phyloP scores from a whole-genome alignment of 495 filamentous ascomycete species.

The Rusavskia elegans region DNA sequence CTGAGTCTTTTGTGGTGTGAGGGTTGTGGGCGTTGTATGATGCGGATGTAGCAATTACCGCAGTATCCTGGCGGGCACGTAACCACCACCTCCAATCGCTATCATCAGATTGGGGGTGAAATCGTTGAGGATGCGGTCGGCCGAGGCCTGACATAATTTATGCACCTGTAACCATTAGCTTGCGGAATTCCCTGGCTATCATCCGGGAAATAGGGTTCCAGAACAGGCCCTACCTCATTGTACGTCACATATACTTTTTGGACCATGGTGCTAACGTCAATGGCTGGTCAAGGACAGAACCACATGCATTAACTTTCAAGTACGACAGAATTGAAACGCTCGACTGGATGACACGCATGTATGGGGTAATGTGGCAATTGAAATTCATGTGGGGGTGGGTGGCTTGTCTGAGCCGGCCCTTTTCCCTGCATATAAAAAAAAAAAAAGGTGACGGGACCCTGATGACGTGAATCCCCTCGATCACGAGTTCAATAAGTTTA shows the following conservation, averaged over 20 bases:
- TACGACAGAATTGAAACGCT: neutral
- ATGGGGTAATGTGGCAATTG: neutral
- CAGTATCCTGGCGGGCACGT: constrained; percentile 92
- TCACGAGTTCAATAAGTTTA: neutral
- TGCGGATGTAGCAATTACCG: constrained; percentile 30
- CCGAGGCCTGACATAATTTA: constrained; percentile 82
- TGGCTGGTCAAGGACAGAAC: neutral
- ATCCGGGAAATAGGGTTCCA: neutral
- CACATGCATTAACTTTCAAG: neutral
- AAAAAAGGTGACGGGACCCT: no score
- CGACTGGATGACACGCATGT: neutral
- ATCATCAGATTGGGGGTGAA: constrained; percentile 94
- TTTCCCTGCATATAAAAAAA: no score
- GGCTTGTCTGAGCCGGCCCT: neutral
- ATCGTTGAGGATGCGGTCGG: constrained; percentile 60
- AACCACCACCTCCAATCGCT: constrained; percentile 94
- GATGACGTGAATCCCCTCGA: no score
- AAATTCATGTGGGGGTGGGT: neutral
- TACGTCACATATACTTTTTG: constrained; percentile 91
- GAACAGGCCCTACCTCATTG: constrained; percentile 63
- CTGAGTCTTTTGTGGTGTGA: neutral
- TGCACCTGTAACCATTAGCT: constrained; percentile 49
- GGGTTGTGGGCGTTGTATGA: neutral
- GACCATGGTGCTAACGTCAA: constrained; percentile 41
- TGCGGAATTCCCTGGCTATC: neutral